Conservation (phyloP, 306 rosid species). For the Adenanthera pavonina region DNA sequence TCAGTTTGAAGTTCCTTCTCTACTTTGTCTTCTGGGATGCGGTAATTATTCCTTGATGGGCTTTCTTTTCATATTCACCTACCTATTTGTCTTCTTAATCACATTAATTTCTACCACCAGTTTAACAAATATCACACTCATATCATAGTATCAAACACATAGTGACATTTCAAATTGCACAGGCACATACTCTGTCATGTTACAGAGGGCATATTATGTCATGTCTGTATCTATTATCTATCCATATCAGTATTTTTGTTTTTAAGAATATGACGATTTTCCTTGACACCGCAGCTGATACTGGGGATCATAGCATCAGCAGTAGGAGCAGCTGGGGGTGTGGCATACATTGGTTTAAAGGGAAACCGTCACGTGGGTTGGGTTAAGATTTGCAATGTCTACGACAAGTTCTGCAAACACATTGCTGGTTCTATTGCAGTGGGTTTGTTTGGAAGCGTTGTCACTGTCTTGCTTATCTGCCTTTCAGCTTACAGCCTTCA, state of each 20-base stretch:
- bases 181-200: background rate
- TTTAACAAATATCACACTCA: background rate
- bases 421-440: constrained; percentile 61
- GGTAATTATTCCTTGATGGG: constrained; percentile 44
- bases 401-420: constrained; percentile 69
- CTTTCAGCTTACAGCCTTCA: constrained; percentile 62
- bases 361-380: constrained; percentile 66
- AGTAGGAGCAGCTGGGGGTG: constrained; percentile 70
- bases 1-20: constrained; percentile 55
- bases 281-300: constrained; percentile 55
- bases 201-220: background rate
- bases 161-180: background rate
- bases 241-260: background rate
- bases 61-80: constrained; percentile 22
- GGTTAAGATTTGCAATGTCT: constrained; percentile 58
- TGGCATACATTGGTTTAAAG: constrained; percentile 73
- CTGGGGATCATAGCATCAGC: constrained; percentile 79
- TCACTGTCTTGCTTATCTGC: constrained; percentile 67
- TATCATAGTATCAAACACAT: background rate
- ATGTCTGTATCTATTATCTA: background rate
- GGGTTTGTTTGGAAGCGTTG: constrained; percentile 64
- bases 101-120: constrained; percentile 6
- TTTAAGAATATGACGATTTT: background rate
- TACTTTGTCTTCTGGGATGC: constrained; percentile 61
- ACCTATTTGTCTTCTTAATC: constrained; percentile 1